Evolutionary conservation across 805 yeast genomes (phyloP).

Genomic region (Candida chauliodis): DNA sequence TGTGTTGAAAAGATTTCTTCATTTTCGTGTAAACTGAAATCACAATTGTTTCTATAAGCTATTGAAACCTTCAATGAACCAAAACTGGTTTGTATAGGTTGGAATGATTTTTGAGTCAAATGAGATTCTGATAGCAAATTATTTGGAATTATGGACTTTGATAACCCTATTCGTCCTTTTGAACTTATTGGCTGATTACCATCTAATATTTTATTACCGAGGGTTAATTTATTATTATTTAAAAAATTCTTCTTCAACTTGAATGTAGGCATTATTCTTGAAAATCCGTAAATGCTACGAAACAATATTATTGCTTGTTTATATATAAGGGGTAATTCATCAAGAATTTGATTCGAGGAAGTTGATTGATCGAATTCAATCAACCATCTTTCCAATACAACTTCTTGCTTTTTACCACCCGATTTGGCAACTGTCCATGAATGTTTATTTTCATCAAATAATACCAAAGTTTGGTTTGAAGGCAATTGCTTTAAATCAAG

Average conservation of each 20-base stretch:
- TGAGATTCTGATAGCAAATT: conserved; percentile 37
- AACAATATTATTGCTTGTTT: conserved; percentile 72
- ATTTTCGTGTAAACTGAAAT: conserved; percentile 63
- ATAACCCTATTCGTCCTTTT: conserved; percentile 80
- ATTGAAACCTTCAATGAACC: conserved; percentile 76
- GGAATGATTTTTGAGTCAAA: conserved; percentile 57
- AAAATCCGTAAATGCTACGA: conserved; percentile 65
- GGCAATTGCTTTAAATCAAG: conserved; percentile 61
- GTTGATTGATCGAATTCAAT: conserved; percentile 65
- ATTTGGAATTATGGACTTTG: conserved; percentile 52
- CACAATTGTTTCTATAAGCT: conserved; percentile 70
- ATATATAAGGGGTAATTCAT: conserved; percentile 65
- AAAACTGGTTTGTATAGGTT: conserved; percentile 68
- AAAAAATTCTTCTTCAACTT: conserved; percentile 42
- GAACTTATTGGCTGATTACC: conserved; percentile 77
- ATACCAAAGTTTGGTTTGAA: conserved; percentile 54
- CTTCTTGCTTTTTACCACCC: conserved; percentile 66
- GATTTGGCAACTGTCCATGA: conserved; percentile 53
- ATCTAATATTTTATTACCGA: conserved; percentile 65
- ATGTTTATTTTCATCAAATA: conserved; percentile 52
- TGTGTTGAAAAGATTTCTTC: conserved; percentile 62
- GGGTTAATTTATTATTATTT: conserved; percentile 24
- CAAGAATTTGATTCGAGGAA: conserved; percentile 23
- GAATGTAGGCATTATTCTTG: conserved; percentile 70
- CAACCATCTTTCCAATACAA: conserved; percentile 94